Percentiles rank a stretch among this genome's conserved stretches.
Conservation (phyloP, 768 basidiomycete species). For the Mycena maculata region DNA sequence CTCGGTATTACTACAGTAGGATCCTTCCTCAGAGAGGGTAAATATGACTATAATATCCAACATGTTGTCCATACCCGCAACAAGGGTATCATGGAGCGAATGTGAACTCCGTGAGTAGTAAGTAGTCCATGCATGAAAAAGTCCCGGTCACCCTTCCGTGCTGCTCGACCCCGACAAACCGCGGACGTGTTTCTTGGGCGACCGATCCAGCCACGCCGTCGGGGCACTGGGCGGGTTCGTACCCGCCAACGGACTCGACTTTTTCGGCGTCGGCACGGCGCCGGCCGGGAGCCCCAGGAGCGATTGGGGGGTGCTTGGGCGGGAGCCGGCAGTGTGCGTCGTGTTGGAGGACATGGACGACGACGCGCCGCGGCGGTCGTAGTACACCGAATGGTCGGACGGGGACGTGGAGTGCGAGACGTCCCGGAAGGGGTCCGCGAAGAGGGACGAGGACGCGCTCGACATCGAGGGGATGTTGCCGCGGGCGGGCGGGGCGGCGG, state of each 20-base stretch:
- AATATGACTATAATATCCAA: conserved; percentile 6
- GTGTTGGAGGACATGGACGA: conserved; percentile 26
- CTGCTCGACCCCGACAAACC: conserved; percentile 32
- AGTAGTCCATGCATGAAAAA: neutral
- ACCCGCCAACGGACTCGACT: conserved; percentile 28
- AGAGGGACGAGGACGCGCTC: conserved; percentile 24
- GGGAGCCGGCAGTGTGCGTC: neutral
- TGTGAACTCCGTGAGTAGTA: neutral
- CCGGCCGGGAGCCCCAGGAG: conserved; percentile 32
- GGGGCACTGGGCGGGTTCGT: conserved; percentile 16
- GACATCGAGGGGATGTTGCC: conserved; percentile 17
- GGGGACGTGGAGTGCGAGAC: conserved; percentile 14
- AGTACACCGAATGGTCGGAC: conserved; percentile 30
- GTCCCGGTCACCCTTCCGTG: neutral
- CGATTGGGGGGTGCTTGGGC: conserved; percentile 28
- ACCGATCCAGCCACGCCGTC: conserved; percentile 29
- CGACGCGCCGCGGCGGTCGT: conserved; percentile 28
- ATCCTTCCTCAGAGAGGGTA: conserved; percentile 17
- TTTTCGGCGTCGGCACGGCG: conserved; percentile 28
- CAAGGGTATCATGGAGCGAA: neutral
- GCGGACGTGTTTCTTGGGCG: conserved; percentile 24
- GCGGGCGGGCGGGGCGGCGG: neutral
- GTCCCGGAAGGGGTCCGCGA: conserved; percentile 32
- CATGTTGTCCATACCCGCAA: conserved; percentile 17
- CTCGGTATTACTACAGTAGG: too few relatives aligned